Base-by-base conservation (phyloP, 1,284 basidiomycete genomes). In the Irpex sp. region DNA sequence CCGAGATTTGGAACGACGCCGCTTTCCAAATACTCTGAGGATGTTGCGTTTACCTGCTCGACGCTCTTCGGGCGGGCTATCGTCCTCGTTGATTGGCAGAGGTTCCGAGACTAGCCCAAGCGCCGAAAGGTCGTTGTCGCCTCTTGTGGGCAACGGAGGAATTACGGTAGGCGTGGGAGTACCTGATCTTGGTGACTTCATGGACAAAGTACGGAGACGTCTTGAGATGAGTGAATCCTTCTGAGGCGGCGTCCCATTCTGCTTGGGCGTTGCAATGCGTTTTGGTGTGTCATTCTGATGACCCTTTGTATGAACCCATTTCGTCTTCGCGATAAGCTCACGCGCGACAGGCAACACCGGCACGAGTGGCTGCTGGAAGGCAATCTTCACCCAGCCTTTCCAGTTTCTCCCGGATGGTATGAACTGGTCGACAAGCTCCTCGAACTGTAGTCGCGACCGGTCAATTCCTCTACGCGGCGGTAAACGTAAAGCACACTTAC, bases 361-460 rank as follows among this genome's bases (percentile, higher is more conserved):
- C 6, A 90, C 78, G 14, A 89, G 75, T 23, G 86, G 88, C 67
- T 88, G 89, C 61, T 90, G 85, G 74, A 90, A 87, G 8, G 87
- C 91, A 78, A 88, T 86, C 72, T 90, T 91, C 56, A 94, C 81
- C 89, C 88, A 91, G 5, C 88, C 88, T 69, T 81, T 82, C 88
- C 88, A 89, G 56, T 85, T 86, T 69, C 83, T 85, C 65, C 88
- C 83, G 3, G 86, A 87, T 2, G 89, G 88, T 64, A 91, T 85
- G 68, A 90, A 91, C 67, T 91, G 87, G 66, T 92, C 85, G 16
- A 93, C 87, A 37, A 95, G 70, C 63, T 94, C 91, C 71, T 93
- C 88, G 66, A 93, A 93, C 81, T 92, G 75, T 45, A 45, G 4
- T 45, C 63, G 54, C 37, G 28, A 33, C 6, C 5, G 55, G 57